Percentiles rank a stretch among this genome's conserved stretches.
Evolutionary conservation across 768 basidiomycete species (phyloP).

Genomic region (Tephrocybe sp.): DNA sequence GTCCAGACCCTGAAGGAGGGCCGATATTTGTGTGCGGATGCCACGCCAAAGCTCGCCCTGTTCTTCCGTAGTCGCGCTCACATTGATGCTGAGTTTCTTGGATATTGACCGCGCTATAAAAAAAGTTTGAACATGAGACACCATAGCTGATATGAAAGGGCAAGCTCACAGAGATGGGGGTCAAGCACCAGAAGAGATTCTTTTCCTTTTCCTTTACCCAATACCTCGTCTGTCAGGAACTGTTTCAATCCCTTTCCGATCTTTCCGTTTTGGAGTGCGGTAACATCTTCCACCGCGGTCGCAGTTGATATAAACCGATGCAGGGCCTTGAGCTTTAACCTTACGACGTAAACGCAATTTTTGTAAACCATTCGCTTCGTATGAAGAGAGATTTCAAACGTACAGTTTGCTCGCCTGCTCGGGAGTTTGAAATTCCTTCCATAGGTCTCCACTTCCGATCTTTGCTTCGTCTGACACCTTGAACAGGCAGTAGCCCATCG

Average conservation of each 20-base stretch:
- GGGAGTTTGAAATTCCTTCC: slow-evolving; percentile 91
- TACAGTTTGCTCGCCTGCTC: slow-evolving; percentile 92
- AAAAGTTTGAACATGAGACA: background rate
- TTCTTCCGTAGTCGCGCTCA: slow-evolving; percentile 58
- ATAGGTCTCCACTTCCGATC: slow-evolving; percentile 81
- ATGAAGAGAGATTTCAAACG: slow-evolving; percentile 31
- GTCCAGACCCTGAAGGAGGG: slow-evolving; percentile 87
- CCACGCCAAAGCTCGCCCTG: slow-evolving; percentile 89
- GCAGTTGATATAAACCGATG: slow-evolving; percentile 98
- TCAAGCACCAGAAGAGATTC: slow-evolving; percentile 86
- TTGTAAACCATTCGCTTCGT: background rate
- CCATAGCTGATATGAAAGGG: background rate
- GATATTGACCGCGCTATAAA: slow-evolving; percentile 76
- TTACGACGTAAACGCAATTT: slow-evolving; percentile 29
- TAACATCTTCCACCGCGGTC: slow-evolving; percentile 95
- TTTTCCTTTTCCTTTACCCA: slow-evolving; percentile 90
- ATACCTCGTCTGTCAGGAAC: slow-evolving; percentile 83
- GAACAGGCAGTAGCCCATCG: slow-evolving; percentile 97
- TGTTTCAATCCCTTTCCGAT: slow-evolving; percentile 91
- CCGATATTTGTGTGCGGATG: slow-evolving; percentile 85
- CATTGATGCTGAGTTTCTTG: slow-evolving; percentile 93
- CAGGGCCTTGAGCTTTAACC: slow-evolving; percentile 90
- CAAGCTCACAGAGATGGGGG: slow-evolving; percentile 76
- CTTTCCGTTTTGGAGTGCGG: slow-evolving; percentile 90
- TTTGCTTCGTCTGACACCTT: slow-evolving; percentile 90